Percentiles rank a stretch among this genome's conserved stretches.
These are phyloP conservation scores for Dillenia turbinata DNA, from an alignment of 164 flowering plant genomes.

Conservation along the genomic window DNA sequence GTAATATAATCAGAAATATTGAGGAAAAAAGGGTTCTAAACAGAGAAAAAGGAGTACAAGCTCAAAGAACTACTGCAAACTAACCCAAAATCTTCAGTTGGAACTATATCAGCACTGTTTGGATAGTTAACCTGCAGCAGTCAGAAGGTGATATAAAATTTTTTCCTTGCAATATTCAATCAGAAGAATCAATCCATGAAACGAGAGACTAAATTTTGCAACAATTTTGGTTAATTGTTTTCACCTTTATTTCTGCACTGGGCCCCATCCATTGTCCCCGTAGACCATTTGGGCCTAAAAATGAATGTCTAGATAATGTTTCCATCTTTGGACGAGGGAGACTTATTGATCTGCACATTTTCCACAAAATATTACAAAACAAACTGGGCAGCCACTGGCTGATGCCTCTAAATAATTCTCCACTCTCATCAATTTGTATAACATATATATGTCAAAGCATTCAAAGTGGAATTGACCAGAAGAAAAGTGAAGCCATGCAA, in stretches of 20 bases:
- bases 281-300: conserved; percentile 90
- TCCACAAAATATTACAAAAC: not conserved
- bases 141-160: conserved; percentile 2
- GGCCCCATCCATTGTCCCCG: conserved; percentile 80
- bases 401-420: no score
- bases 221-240: not conserved
- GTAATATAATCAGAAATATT: not conserved
- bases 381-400: no score
- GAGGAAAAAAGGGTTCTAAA: not conserved
- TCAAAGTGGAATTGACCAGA: no score
- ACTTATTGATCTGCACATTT: conserved; percentile 47
- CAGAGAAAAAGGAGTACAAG: not conserved
- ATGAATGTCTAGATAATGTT: conserved; percentile 90
- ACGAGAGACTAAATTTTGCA: conserved; percentile 1
- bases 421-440: no score
- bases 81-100: conserved; percentile 53
- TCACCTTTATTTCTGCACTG: conserved; percentile 63
- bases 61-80: conserved; percentile 9
- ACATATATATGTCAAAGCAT: no score
- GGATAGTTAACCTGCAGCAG: conserved; percentile 81
- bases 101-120: conserved; percentile 40
- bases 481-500: no score
- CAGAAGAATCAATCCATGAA: not conserved
- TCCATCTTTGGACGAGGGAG: conserved; percentile 78
- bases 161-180: not conserved